A percentile compares a stretch with the other conserved stretches of the same genome.
These are phyloP conservation scores for Hypoxylon sp. DNA, from an alignment of 2,329 filamentous ascomycete species.

Conservation along the genomic window DNA sequence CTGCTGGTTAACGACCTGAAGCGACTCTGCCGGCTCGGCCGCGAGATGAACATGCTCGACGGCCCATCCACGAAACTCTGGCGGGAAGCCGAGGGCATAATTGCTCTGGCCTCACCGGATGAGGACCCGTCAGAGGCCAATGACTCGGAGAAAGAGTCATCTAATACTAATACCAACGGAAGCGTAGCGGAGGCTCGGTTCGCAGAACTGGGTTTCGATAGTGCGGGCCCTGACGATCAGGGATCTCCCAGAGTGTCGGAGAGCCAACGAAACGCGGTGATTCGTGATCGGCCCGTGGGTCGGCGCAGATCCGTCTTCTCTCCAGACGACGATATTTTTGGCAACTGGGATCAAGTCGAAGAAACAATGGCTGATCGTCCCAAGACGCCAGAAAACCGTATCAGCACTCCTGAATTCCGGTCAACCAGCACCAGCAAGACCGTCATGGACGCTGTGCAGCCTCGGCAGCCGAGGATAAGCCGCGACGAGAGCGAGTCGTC, in stretches of 20 bases:
- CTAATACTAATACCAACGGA: conserved; percentile 53
- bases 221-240: conserved; percentile 52
- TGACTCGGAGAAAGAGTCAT: conserved; percentile 46
- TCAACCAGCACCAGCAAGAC: conserved; percentile 63
- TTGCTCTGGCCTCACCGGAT: conserved; percentile 79
- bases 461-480: conserved; percentile 57
- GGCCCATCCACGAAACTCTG: conserved; percentile 70
- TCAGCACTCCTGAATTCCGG: conserved; percentile 46
- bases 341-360: conserved; percentile 55
- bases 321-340: conserved; percentile 73
- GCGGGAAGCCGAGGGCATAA: conserved; percentile 87
- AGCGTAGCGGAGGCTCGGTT: conserved; percentile 55
- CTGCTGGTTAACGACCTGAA: conserved; percentile 84
- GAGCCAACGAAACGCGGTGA: conserved; percentile 59
- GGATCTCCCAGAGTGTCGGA: conserved; percentile 51
- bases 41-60: conserved; percentile 69
- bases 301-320: conserved; percentile 69
- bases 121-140: conserved; percentile 60
- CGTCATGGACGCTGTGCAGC: conserved; percentile 70
- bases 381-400: conserved; percentile 52
- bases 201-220: conserved; percentile 58
- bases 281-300: conserved; percentile 60
- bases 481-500: conserved; percentile 46
- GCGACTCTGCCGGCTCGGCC: conserved; percentile 74
- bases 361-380: conserved; percentile 47